Base-by-base conservation (phyloP, 192 early-diverging fungal species). In the Gamsiella multidivaricata region DNA sequence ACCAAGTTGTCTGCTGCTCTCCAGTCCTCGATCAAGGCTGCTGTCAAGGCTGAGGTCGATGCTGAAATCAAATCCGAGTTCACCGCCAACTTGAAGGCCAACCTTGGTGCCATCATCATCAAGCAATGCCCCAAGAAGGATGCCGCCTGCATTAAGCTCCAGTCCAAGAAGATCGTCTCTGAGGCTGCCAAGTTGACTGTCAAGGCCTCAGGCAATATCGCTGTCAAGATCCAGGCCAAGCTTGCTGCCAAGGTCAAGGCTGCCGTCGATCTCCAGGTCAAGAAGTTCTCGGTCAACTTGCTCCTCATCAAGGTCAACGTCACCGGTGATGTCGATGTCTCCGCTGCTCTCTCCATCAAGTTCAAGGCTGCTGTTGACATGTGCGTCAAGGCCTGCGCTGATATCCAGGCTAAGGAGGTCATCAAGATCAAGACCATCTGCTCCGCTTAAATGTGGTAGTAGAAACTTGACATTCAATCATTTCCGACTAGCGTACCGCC, bases 231-330 rank as follows among this genome's bases (percentile, higher is more conserved):
- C 54, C 45, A 56, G 34, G 65, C 61, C 54, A 69, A 57, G 2
- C 28, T 78, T 25, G 5, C 51, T 54, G 65, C 74, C 55, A 62
- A 69, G 65, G 39, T 78, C 55, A 57, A 78, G 74, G 60, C 74
- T n/a, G 58, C 60, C 47, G 22, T 78, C 33, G 74, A 78, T 43
- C 45, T 69, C 41, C 65, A 78, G 66, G 60, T 78, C 61, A 78
- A 78, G 65, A 78, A 78, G 60, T 69, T 78, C 74, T 53, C 58
- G 15, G 22, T 78, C 74, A 78, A 78, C 74, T 60, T 78, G 46
- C 29, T 68, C 22, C 53, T 78, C 45, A 15, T 78, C 74, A 68
- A 69, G 65, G 69, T 78, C 49, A 57, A 55, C 6, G 66, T 78
- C 54, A 46, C 60, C 26, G 74, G 74, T 45, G 54, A 61, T 63